A percentile compares a stretch with the other conserved stretches of the same genome.
phyloP scores from a whole-genome alignment of 306 rosid genomes.

The Dalbergia cochinchinensis region DNA sequence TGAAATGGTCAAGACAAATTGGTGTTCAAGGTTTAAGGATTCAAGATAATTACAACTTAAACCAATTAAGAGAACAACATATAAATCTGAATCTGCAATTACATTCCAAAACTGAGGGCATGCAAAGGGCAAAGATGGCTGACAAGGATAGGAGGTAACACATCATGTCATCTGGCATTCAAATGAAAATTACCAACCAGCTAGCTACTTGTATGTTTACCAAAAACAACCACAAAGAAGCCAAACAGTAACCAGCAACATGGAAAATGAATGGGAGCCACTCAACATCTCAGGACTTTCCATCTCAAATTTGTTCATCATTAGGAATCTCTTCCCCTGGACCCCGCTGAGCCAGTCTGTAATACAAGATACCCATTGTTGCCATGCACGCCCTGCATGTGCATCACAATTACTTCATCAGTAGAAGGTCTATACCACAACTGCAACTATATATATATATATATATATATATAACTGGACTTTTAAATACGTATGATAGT shows the following conservation, averaged over 20 bases:
- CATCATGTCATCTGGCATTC: slow-evolving; percentile 43
- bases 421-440: slow-evolving; percentile 21
- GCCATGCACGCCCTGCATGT: slow-evolving; percentile 98
- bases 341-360: slow-evolving; percentile 91
- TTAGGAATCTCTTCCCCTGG: slow-evolving; percentile 67
- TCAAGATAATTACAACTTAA: slow-evolving; percentile 49
- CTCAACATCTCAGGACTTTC: slow-evolving; percentile 45
- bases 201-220: slow-evolving; percentile 49
- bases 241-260: slow-evolving; percentile 55
- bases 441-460: neutral
- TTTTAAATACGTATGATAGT: neutral
- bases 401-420: slow-evolving; percentile 44
- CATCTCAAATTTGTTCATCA: slow-evolving; percentile 63
- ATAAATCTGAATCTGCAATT: slow-evolving; percentile 58
- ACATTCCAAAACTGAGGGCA: slow-evolving; percentile 41
- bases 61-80: slow-evolving; percentile 44
- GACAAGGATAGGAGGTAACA: slow-evolving; percentile 51
- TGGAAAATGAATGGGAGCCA: slow-evolving; percentile 37
- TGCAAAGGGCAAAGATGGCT: slow-evolving; percentile 21
- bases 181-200: slow-evolving; percentile 56
- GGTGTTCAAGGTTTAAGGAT: slow-evolving; percentile 24
- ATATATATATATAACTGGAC: slow-evolving; percentile 18
- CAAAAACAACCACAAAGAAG: slow-evolving; percentile 43
- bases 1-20: slow-evolving; percentile 36
- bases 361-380: slow-evolving; percentile 98